phyloP scores from a whole-genome alignment of 2,329 filamentous ascomycete species.

The Gaeumannomyces sp. region DNA sequence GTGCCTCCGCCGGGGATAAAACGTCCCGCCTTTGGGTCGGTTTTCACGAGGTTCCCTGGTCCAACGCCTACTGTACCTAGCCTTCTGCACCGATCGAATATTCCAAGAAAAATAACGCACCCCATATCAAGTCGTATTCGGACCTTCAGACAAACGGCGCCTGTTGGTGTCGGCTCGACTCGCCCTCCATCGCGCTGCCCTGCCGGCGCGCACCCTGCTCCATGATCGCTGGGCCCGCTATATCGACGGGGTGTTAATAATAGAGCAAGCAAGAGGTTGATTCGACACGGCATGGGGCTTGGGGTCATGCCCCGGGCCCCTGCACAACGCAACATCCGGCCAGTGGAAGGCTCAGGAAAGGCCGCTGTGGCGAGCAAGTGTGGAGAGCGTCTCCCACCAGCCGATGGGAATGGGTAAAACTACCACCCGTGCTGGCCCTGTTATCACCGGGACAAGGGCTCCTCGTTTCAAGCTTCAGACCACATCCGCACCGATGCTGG shows the following conservation, averaged over 20 bases:
- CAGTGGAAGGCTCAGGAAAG: neutral
- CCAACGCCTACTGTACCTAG: neutral
- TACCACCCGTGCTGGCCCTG: neutral
- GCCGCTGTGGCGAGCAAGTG: neutral
- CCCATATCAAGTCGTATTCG: conserved; percentile 1
- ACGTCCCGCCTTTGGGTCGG: neutral
- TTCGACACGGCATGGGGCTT: neutral
- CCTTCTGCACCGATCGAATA: too few species aligned
- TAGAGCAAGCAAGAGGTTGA: neutral
- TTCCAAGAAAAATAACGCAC: too few species aligned
- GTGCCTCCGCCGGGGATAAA: too few species aligned
- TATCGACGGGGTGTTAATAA: neutral
- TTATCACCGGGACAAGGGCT: neutral
- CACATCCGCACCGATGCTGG: neutral
- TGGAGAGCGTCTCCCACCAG: neutral
- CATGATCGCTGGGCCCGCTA: neutral
- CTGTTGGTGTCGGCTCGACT: too few species aligned
- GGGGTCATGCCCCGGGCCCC: neutral
- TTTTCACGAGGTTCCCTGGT: neutral
- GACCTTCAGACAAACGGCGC: neutral
- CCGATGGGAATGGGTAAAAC: neutral
- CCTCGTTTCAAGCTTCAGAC: neutral
- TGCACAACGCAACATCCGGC: neutral
- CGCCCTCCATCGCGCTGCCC: too few species aligned
- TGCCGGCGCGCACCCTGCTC: neutral